Conservation (phyloP, 768 basidiomycete genomes). For the Lactifluus piperatus region DNA sequence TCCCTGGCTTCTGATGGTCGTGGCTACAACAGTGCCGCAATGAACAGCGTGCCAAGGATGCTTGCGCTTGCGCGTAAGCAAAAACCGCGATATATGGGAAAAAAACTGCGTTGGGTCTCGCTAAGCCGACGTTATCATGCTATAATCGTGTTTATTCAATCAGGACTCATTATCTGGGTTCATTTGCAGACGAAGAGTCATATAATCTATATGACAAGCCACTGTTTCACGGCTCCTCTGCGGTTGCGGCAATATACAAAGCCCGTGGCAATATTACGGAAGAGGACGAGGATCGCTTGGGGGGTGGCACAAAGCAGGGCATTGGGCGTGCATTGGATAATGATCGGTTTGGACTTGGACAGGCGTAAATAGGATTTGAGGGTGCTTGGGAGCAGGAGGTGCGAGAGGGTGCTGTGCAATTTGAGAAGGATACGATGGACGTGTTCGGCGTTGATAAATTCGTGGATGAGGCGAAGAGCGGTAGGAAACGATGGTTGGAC, state of each 20-base stretch:
- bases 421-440: slow-evolving; percentile 96
- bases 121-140: slow-evolving; percentile 91
- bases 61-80: slow-evolving; percentile 92
- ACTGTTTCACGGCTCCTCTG: slow-evolving; percentile 91
- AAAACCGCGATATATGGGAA: slow-evolving; percentile 98
- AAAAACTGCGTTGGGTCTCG: slow-evolving; percentile 96
- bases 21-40: no score
- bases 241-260: slow-evolving; percentile 99
- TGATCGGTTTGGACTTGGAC: slow-evolving; percentile 88
- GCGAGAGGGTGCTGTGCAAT: slow-evolving; percentile 91
- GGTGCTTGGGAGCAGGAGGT: slow-evolving; percentile 82
- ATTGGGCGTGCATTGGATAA: slow-evolving; percentile 85
- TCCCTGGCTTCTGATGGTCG: no score
- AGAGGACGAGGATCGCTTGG: slow-evolving; percentile 86
- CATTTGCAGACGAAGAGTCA: slow-evolving; percentile 87
- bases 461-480: slow-evolving; percentile 93
- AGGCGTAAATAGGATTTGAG: slow-evolving; percentile 79
- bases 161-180: slow-evolving; percentile 75
- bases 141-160: slow-evolving; percentile 97
- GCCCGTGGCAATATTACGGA: slow-evolving; percentile 79
- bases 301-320: slow-evolving; percentile 93
- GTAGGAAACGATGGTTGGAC: slow-evolving; percentile 84
- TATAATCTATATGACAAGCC: slow-evolving; percentile 94
- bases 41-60: slow-evolving; percentile 92
- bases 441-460: slow-evolving; percentile 96